Conservation (phyloP, 225 moss, liverwort and hornwort species). For the Bryum argenteum region DNA sequence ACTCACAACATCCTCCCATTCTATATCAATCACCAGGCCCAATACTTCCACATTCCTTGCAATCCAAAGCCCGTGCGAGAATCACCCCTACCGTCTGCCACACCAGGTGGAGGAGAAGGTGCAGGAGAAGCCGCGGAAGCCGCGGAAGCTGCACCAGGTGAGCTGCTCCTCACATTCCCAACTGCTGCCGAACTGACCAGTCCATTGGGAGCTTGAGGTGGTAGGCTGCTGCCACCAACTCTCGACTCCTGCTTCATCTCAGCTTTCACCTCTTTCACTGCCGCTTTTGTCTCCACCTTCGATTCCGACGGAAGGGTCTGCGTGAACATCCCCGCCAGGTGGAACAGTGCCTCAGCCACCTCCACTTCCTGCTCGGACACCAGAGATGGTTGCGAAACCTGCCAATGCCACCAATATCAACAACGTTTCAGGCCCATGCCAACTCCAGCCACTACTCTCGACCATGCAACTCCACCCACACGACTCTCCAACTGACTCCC, state of each 20-base stretch:
- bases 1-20: background rate
- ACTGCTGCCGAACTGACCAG: conserved; percentile 17
- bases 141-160: conserved; percentile 32
- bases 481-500: too few species aligned
- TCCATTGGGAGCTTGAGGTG: conserved; percentile 11
- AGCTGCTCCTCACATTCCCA: conserved; percentile 23
- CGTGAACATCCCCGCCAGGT: conserved; percentile 71
- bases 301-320: conserved; percentile 43
- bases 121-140: conserved; percentile 53
- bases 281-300: conserved; percentile 10
- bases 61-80: background rate
- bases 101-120: conserved; percentile 34
- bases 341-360: conserved; percentile 85
- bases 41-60: background rate
- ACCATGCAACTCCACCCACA: background rate
- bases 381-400: conserved; percentile 48
- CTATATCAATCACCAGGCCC: background rate
- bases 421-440: background rate
- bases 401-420: background rate
- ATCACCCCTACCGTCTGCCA: conserved; percentile 53
- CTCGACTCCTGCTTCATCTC: conserved; percentile 36
- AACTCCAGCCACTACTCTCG: background rate
- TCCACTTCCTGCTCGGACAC: conserved; percentile 86
- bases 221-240: background rate
- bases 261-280: conserved; percentile 32